phyloP scores from a whole-genome alignment of 176 grass and related monocot species.

The Melocanna baccifera region DNA sequence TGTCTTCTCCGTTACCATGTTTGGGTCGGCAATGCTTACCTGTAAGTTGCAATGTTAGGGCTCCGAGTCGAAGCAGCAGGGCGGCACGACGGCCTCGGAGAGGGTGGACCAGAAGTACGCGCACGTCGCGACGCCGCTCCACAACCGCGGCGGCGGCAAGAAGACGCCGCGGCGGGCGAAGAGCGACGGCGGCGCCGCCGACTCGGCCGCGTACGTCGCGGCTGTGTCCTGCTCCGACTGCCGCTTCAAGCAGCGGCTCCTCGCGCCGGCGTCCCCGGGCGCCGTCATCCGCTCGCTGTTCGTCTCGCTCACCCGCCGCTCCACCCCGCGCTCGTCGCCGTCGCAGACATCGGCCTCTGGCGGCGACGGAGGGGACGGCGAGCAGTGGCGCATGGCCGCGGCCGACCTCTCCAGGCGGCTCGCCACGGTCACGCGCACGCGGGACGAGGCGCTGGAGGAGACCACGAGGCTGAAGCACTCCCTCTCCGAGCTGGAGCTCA shows the following conservation, averaged over 20 bases:
- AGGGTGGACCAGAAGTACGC: constrained; percentile 35
- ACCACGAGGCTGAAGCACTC: constrained; percentile 70
- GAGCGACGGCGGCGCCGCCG: constrained; percentile 11
- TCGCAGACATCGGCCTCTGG: constrained; percentile 29
- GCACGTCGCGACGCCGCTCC: constrained; percentile 64
- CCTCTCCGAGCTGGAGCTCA: constrained; percentile 74
- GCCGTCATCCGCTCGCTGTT: constrained; percentile 56
- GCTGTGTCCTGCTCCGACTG: constrained; percentile 60
- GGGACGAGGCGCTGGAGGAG: constrained; percentile 79
- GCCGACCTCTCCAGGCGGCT: constrained; percentile 72
- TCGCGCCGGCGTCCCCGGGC: constrained; percentile 54
- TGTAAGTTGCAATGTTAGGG: constrained; percentile 36
- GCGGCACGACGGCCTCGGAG: constrained; percentile 18
- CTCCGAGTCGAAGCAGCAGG: constrained; percentile 38
- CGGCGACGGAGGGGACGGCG: constrained; percentile 20
- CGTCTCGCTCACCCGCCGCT: constrained; percentile 63
- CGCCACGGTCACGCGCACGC: constrained; percentile 63
- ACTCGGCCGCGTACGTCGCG: constrained; percentile 51
- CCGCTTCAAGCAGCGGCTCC: constrained; percentile 47
- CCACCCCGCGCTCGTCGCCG: constrained; percentile 48
- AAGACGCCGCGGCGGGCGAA: constrained; percentile 34
- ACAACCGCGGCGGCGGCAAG: constrained; percentile 26
- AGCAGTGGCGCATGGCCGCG: constrained; percentile 72
- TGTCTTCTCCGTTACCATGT: background rate
- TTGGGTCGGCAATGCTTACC: background rate